phyloP scores from a whole-genome alignment of 495 filamentous ascomycete species.

The Bombardia bombarda region DNA sequence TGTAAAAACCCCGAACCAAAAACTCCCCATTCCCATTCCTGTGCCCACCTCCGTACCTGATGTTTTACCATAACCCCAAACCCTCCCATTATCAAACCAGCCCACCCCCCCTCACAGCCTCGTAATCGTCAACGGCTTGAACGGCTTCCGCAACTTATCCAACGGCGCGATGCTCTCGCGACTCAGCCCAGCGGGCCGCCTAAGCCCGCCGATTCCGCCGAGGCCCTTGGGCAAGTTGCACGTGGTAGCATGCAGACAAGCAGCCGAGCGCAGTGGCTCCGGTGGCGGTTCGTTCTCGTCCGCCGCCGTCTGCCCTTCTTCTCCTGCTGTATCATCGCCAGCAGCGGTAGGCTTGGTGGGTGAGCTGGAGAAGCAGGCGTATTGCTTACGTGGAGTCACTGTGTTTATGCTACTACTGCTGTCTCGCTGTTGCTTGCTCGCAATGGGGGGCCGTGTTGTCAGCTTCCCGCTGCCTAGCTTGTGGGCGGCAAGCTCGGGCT shows the following conservation, averaged over 20 bases:
- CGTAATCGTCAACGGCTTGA: neutral
- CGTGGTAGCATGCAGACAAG: constrained; percentile 35
- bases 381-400: constrained; percentile 24
- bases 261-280: constrained; percentile 27
- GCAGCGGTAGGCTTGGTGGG: constrained; percentile 20
- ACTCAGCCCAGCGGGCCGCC: constrained; percentile 24
- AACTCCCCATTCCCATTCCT: no score
- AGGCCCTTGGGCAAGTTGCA: constrained; percentile 21
- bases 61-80: no score
- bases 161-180: constrained; percentile 16
- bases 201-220: constrained; percentile 16
- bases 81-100: no score
- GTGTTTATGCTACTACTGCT: constrained; percentile 5
- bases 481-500: constrained; percentile 26
- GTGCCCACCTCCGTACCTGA: no score
- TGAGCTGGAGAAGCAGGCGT: constrained; percentile 41
- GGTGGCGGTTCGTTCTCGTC: constrained; percentile 20
- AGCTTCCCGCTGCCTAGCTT: constrained; percentile 25
- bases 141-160: neutral
- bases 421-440: constrained; percentile 5
- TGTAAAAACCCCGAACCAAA: no score
- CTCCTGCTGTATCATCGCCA: constrained; percentile 1
- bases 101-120: neutral
- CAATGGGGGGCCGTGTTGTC: constrained; percentile 6
- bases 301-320: constrained; percentile 7